A percentile compares a stretch with the other conserved stretches of the same genome.
Evolutionary conservation across 345 rosid genomes (phyloP).

Genomic region (Salix udensis): DNA sequence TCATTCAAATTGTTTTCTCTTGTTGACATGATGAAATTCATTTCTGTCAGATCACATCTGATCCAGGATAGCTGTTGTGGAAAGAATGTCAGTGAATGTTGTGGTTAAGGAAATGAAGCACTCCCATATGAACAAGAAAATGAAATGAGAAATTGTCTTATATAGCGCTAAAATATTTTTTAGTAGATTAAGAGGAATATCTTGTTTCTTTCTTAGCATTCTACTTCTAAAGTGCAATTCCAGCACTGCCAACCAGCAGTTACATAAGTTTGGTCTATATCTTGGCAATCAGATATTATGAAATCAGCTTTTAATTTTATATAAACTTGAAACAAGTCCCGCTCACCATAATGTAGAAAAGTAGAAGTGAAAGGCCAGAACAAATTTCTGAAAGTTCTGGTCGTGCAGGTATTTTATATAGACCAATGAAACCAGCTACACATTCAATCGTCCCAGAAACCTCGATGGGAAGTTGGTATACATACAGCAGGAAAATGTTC

Average conservation of each 20-base stretch:
- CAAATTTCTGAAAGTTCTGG: constrained; percentile 46
- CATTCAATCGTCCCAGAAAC: constrained; percentile 25
- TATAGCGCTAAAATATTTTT: not conserved
- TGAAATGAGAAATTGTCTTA: not conserved
- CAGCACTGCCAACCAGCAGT: not conserved
- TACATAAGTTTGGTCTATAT: no score
- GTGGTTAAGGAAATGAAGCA: not conserved
- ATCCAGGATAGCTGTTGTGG: constrained; percentile 44
- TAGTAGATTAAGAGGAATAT: not conserved
- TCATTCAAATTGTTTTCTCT: constrained; percentile 31
- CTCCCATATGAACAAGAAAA: not conserved
- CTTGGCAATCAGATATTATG: no score
- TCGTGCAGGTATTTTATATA: constrained; percentile 41
- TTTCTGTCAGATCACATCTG: constrained; percentile 44
- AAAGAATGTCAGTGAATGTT: not conserved
- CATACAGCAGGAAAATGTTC: constrained; percentile 41
- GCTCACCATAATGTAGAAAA: constrained; percentile 49
- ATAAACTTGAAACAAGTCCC: not conserved
- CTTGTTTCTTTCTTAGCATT: not conserved
- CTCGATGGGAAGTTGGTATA: constrained; percentile 45
- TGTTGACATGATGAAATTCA: constrained; percentile 37
- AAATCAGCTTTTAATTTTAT: not conserved
- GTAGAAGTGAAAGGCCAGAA: constrained; percentile 38
- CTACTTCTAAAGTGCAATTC: not conserved
- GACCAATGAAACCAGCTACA: constrained; percentile 40